Evolutionary conservation across 345 rosid genomes (phyloP).

Genomic region (Corchorus capsularis): DNA sequence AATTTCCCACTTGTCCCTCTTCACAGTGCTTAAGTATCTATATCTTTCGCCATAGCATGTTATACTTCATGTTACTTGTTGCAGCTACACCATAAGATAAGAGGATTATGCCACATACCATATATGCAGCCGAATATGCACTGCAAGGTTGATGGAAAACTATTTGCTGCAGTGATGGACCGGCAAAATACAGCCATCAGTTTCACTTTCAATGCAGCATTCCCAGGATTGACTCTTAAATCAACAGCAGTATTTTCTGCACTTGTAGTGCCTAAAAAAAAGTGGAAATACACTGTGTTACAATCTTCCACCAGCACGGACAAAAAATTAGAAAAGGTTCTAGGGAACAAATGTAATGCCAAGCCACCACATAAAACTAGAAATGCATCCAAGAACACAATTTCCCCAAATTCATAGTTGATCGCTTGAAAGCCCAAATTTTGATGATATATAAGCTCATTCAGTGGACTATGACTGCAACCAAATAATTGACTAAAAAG

Average conservation of each 20-base stretch:
- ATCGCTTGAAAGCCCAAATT: background rate
- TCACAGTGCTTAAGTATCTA: background rate
- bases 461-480: background rate
- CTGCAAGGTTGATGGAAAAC: conserved; percentile 91
- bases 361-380: background rate
- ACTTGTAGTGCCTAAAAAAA: conserved; percentile 59
- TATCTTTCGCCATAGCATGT: background rate
- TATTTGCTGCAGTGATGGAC: conserved; percentile 84
- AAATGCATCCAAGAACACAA: background rate
- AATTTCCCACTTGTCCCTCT: background rate
- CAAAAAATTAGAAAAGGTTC: background rate
- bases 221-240: conserved; percentile 70
- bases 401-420: background rate
- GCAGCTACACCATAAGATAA: background rate
- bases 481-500: background rate
- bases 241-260: conserved; percentile 64
- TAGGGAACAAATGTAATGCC: background rate
- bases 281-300: conserved; percentile 12
- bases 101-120: conserved; percentile 46
- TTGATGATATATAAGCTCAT: background rate
- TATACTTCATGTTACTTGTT: conserved; percentile 4
- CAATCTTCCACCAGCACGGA: background rate
- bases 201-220: conserved; percentile 64
- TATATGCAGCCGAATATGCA: conserved; percentile 94
- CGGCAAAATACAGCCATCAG: conserved; percentile 79